These are phyloP conservation scores for Vaccinium myrtillus DNA, from an alignment of 148 eudicot species.

Conservation along the genomic window DNA sequence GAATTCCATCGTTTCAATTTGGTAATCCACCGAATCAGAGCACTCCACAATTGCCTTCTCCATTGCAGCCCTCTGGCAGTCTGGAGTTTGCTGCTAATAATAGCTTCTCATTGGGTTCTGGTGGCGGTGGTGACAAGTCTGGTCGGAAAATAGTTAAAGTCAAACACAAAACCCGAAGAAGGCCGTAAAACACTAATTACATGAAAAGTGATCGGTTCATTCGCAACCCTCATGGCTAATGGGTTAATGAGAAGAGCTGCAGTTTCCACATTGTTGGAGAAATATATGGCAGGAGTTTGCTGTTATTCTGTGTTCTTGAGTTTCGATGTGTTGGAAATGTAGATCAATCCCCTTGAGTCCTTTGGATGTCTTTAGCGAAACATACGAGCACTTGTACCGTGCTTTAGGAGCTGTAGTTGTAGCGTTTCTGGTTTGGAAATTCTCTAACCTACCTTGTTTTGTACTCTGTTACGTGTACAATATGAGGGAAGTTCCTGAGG, in stretches of 20 bases:
- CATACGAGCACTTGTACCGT: background rate
- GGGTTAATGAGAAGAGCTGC: background rate
- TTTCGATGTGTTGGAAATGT: conserved; percentile 15
- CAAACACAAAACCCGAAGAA: conserved; percentile 43
- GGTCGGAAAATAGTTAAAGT: conserved; percentile 48
- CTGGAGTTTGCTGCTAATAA: conserved; percentile 58
- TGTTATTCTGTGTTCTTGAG: conserved; percentile 1
- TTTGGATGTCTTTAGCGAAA: background rate
- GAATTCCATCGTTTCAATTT: conserved; percentile 53
- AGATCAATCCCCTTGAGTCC: background rate
- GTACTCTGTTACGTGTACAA: background rate
- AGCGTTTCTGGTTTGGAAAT: conserved; percentile 5
- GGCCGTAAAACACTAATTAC: conserved; percentile 20
- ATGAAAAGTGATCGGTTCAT: background rate
- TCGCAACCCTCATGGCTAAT: background rate
- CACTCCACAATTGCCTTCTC: conserved; percentile 38
- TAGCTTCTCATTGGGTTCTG: conserved; percentile 83
- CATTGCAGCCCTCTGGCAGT: conserved; percentile 68
- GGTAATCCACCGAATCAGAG: conserved; percentile 61
- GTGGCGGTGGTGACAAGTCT: conserved; percentile 54
- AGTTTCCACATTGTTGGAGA: background rate
- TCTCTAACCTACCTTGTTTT: background rate
- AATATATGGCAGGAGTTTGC: background rate
- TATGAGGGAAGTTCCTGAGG: background rate
- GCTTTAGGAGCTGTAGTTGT: background rate